Evolutionary conservation across 1,284 basidiomycete genomes (phyloP).

Genomic region (Mrakiaceae sp.): DNA sequence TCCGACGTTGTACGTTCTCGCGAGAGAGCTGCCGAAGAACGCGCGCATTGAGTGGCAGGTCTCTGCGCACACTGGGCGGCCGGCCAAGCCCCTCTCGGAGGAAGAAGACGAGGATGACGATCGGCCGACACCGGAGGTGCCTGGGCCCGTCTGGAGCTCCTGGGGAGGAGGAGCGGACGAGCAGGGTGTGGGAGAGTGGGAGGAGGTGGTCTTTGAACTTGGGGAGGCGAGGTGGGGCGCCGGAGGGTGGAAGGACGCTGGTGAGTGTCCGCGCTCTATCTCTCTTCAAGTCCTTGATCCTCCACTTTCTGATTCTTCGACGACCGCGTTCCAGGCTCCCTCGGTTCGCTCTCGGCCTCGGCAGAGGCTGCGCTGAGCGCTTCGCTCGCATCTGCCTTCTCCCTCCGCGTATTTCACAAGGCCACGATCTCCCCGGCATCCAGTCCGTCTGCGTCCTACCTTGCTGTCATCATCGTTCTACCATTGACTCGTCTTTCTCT

Average conservation of each 20-base stretch:
- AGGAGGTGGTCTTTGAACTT: not conserved
- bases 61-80: constrained; percentile 32
- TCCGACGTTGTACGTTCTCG: constrained; percentile 33
- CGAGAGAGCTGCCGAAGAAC: constrained; percentile 61
- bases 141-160: not conserved
- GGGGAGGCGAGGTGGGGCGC: constrained; percentile 4
- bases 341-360: not conserved
- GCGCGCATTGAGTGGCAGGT: constrained; percentile 47
- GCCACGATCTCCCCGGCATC: not conserved
- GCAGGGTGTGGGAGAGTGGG: not conserved
- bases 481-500: not conserved
- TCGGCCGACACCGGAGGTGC: not conserved
- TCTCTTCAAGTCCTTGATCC: not conserved
- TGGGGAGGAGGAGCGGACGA: not conserved
- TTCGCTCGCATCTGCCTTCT: not conserved
- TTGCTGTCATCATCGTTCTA: no score
- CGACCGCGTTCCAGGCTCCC: not conserved
- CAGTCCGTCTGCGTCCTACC: not conserved
- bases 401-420: constrained; percentile 4
- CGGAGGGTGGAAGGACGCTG: not conserved
- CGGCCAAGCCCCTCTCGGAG: not conserved
- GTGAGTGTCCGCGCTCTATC: not conserved
- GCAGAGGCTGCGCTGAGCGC: not conserved
- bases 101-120: constrained; percentile 23
- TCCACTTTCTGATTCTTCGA: not conserved